A percentile compares a stretch with the other conserved stretches of the same genome.
Conservation (phyloP, 2,329 filamentous ascomycete species). For the Tolypocladium cylindrosporum region DNA sequence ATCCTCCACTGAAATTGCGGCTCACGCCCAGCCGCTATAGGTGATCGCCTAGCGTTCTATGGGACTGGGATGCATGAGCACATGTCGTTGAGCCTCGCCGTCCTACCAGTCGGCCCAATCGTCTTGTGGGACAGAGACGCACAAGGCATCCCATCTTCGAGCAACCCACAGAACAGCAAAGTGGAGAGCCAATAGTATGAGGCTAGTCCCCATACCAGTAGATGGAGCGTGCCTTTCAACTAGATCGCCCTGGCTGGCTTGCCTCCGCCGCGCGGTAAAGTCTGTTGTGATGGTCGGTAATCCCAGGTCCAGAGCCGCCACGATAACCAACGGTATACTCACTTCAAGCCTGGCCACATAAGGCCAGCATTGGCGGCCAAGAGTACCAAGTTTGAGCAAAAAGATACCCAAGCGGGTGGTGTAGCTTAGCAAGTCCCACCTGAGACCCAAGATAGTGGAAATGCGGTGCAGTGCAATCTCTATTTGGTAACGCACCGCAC, state of each 20-base stretch:
- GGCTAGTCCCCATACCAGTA: constrained; percentile 19
- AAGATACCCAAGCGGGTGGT: constrained; percentile 51
- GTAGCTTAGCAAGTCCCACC: constrained; percentile 21
- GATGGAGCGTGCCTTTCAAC: constrained; percentile 9
- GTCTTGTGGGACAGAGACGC: constrained; percentile 14
- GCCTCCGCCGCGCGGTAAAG: constrained; percentile 4
- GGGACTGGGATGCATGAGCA: not conserved
- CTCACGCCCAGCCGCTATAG: not conserved
- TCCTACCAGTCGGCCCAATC: constrained; percentile 20
- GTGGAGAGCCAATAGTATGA: constrained; percentile 22
- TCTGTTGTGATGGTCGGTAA: constrained; percentile 16
- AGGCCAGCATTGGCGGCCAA: constrained; percentile 62
- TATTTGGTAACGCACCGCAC: constrained; percentile 21
- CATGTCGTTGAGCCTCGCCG: not conserved
- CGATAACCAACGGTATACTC: constrained; percentile 54
- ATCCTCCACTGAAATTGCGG: not conserved
- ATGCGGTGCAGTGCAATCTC: constrained; percentile 24
- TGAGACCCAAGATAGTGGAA: constrained; percentile 12
- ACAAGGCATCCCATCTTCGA: constrained; percentile 21
- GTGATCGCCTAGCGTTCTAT: not conserved
- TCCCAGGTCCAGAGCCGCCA: constrained; percentile 59
- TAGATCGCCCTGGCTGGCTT: constrained; percentile 7
- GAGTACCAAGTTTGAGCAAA: constrained; percentile 53
- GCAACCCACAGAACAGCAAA: constrained; percentile 24
- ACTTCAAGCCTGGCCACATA: constrained; percentile 56